Conservation (phyloP, 169 alveolate species). For the Plasmodium malariae region DNA sequence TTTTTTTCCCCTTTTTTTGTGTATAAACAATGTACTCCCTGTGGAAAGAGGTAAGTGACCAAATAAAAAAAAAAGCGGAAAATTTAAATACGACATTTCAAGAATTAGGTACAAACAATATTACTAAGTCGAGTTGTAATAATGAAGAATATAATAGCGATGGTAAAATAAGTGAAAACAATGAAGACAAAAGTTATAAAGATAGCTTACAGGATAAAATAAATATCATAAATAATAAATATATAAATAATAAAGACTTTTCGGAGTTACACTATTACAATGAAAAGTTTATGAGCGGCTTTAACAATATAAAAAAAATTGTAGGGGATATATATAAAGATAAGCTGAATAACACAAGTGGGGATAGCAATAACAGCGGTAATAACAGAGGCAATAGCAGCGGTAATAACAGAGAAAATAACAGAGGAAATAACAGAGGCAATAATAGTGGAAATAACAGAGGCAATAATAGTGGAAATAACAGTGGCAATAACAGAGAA, state of each 20-base stretch:
- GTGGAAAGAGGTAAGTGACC: constrained; percentile 76
- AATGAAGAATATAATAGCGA: not conserved
- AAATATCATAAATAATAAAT: constrained; percentile 45
- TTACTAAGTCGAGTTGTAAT: not conserved
- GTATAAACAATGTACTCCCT: constrained; percentile 73
- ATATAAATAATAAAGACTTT: constrained; percentile 31
- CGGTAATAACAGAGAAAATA: too few relatives aligned
- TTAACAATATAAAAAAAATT: constrained; percentile 58
- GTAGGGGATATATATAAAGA: constrained; percentile 73
- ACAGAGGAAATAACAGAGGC: too few relatives aligned
- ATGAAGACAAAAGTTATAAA: constrained; percentile 1
- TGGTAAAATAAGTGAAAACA: not conserved
- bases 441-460: too few relatives aligned
- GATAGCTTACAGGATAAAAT: constrained; percentile 49
- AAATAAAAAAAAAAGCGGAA: constrained; percentile 75
- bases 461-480: too few relatives aligned
- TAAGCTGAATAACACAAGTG: constrained; percentile 5
- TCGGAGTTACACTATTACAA: constrained; percentile 64
- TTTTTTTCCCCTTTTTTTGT: not conserved
- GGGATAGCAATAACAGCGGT: not conserved
- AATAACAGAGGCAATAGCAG: too few relatives aligned
- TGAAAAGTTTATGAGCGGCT: constrained; percentile 49
- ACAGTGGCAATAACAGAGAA: too few relatives aligned
- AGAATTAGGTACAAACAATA: constrained; percentile 37
- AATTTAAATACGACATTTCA: constrained; percentile 58